phyloP scores from a whole-genome alignment of 768 basidiomycete species.

The Cantharellus anzutake region DNA sequence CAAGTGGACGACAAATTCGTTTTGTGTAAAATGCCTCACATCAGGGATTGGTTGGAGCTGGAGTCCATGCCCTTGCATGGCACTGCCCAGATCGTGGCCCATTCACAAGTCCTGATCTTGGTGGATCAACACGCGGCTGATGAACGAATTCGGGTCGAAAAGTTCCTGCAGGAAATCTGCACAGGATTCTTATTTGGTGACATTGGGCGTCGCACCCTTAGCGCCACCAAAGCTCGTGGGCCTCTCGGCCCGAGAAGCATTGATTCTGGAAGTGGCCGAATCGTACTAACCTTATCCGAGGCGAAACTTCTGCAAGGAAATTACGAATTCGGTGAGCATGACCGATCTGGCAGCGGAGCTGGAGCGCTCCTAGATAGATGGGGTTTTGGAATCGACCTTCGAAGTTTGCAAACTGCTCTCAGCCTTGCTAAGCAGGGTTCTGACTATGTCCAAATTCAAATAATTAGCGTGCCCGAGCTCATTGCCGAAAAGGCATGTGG shows the following conservation, averaged over 20 bases:
- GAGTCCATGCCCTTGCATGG: no score
- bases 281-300: conserved; percentile 38
- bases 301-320: conserved; percentile 8
- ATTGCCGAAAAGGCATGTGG: conserved; percentile 43
- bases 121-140: conserved; percentile 98
- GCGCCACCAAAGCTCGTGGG: background rate
- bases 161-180: conserved; percentile 57
- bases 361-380: no score
- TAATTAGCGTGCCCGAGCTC: conserved; percentile 45
- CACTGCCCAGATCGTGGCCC: background rate
- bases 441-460: conserved; percentile 41
- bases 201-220: conserved; percentile 20
- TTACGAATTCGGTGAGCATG: no score
- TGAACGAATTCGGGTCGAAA: conserved; percentile 83
- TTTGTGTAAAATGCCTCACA: conserved; percentile 31
- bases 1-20: conserved; percentile 91
- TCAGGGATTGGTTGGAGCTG: background rate
- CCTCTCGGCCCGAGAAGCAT: conserved; percentile 29
- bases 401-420: no score
- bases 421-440: no score
- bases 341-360: no score
- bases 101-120: conserved; percentile 35
- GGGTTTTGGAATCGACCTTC: no score
- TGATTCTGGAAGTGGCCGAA: conserved; percentile 46
- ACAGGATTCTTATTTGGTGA: conserved; percentile 30